Base-by-base conservation (phyloP, 192 early-diverging fungal species). In the Umbelopsis ramanniana region DNA sequence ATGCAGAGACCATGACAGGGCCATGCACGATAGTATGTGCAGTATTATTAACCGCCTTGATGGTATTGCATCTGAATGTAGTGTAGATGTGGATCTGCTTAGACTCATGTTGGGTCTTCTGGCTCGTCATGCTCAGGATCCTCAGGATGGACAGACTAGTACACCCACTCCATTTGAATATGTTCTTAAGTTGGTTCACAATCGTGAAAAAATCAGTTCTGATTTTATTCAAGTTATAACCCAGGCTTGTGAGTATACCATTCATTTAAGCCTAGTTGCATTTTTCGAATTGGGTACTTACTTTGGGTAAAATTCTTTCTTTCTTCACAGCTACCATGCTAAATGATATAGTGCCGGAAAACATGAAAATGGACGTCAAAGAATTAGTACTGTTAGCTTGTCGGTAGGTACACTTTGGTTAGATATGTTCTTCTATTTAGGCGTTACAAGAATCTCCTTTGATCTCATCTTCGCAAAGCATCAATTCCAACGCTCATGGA, bases 401-500 rank as follows among this genome's bases (percentile, higher is more conserved):
- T 63, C 70, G 68, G 66, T 77, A 80, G 12, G 79, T 86, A 74
- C 8, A 79, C 80, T 68, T 69, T 87, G 22, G 82, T 81, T 8
- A 33, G 33, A 15, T 46, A 66, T 52, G 37, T 68, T 38, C 24
- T 47, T 68, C 23, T 47, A 23, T 52, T 38, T 2, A 21, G 6
- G 47, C 14, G 1, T 9, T 63, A 14, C 17, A 33, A 52, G 45
- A 6, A 15, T 38, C 29, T 52, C 24, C 6, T 68, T 4, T 29
- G 24, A 14, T 53, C 21, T 10, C 33, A 35, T 66, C 4, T 40
- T 66, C 55, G 26, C 87, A 86, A 77, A 85, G 85, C 47, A 91
- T 92, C 79, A 91, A 87, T 73, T 81, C 85, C 12, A 90, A 92
- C 81, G 74, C 84, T 48, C 88, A 92, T 67, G 77, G 72, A n/a